Conservation (phyloP, 352 stramenopile species). For the Elongisporangium senticosum region DNA sequence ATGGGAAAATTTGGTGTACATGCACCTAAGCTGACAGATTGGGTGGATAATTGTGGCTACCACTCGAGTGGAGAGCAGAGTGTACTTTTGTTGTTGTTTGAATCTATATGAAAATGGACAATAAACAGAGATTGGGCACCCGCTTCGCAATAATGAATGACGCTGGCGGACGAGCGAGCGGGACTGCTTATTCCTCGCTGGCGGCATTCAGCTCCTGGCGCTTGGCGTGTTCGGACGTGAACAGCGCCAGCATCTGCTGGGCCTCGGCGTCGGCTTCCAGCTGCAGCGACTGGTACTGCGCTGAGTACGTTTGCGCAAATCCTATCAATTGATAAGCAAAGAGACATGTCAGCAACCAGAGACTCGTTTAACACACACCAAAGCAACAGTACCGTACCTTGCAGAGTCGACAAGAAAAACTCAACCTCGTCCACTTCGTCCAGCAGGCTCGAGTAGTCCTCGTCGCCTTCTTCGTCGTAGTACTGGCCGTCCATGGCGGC, state of each 20-base stretch:
- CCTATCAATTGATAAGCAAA: constrained; percentile 4
- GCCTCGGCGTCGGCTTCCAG: constrained; percentile 51
- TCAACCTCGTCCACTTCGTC: constrained; percentile 92
- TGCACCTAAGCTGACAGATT: background rate
- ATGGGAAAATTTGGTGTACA: background rate
- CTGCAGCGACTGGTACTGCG: constrained; percentile 55
- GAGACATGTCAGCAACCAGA: constrained; percentile 2
- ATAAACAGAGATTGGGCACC: background rate
- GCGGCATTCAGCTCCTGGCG: constrained; percentile 22
- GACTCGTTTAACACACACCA: background rate
- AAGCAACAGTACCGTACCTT: constrained; percentile 19
- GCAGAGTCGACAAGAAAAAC: constrained; percentile 88
- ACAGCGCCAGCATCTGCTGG: constrained; percentile 55
- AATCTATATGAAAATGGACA: background rate
- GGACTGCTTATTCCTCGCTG: background rate
- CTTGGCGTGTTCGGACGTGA: constrained; percentile 47
- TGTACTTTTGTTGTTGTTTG: background rate
- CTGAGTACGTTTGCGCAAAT: constrained; percentile 45
- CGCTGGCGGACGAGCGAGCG: background rate
- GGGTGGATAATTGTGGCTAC: background rate
- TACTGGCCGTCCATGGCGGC: constrained; percentile 50
- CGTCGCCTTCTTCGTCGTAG: constrained; percentile 86
- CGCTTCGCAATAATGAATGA: background rate
- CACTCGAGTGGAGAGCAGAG: background rate
- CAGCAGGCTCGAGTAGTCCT: constrained; percentile 90